These are phyloP conservation scores for Cornus florida DNA, from an alignment of 148 eudicot genomes.

Conservation along the genomic window DNA sequence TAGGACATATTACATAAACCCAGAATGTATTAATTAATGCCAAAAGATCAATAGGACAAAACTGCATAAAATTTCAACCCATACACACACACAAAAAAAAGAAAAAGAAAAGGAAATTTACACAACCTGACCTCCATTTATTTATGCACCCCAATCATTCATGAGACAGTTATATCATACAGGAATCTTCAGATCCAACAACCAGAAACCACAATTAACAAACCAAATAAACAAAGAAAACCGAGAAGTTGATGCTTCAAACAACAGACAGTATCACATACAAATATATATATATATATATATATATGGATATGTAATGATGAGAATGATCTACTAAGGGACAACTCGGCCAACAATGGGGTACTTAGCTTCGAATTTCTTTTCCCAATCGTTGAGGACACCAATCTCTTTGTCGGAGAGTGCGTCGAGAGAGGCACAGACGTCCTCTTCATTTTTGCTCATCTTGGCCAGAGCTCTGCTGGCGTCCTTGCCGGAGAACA, in stretches of 20 bases:
- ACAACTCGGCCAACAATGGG: slow-evolving; percentile 77
- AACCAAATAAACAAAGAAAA: neutral
- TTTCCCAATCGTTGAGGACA: slow-evolving; percentile 87
- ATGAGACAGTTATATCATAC: neutral
- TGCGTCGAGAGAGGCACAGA: slow-evolving; percentile 52
- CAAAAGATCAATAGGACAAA: neutral
- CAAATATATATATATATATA: neutral
- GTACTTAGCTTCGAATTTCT: slow-evolving; percentile 89
- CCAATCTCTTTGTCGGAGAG: slow-evolving; percentile 78
- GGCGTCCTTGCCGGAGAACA: slow-evolving; percentile 97
- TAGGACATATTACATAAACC: neutral
- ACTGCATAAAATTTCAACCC: neutral
- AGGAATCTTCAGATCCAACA: neutral
- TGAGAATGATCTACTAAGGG: slow-evolving; percentile 1
- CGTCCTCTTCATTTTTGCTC: slow-evolving; percentile 78
- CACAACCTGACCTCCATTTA: neutral
- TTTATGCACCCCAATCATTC: neutral
- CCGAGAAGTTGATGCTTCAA: neutral
- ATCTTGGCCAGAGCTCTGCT: slow-evolving; percentile 92
- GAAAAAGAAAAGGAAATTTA: neutral
- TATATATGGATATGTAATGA: neutral
- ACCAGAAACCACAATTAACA: neutral
- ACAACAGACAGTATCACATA: too few species aligned
- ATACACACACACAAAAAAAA: neutral
- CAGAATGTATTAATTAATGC: neutral